Conservation (phyloP, 2,329 filamentous ascomycete genomes). For the Xylaria hypoxylon region DNA sequence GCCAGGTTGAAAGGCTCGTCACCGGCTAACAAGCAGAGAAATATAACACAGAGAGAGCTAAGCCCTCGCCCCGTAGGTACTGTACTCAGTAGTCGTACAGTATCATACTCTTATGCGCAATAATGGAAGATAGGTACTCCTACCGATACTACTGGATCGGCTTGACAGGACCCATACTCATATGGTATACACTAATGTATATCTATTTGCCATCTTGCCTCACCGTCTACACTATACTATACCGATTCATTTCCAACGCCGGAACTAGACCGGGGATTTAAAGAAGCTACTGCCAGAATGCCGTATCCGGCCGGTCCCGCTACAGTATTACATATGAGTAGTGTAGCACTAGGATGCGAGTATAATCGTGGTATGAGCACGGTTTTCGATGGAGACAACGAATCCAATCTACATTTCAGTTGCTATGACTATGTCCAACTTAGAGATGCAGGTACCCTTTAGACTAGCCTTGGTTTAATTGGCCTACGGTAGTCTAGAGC, state of each 20-base stretch:
- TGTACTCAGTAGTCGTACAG: too few species aligned
- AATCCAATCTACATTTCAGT: neutral
- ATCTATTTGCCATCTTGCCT: neutral
- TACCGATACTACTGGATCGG: conserved; percentile 1
- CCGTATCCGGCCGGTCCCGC: conserved; percentile 19
- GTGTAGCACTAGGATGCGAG: neutral
- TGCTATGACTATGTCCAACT: conserved; percentile 5
- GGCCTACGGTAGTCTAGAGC: too few species aligned
- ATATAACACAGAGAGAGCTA: conserved; percentile 13
- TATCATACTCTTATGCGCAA: neutral
- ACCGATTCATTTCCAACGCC: neutral
- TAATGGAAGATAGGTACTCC: neutral
- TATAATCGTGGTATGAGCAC: too few species aligned
- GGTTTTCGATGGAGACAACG: neutral
- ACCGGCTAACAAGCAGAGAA: conserved; percentile 16
- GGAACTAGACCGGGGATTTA: conserved; percentile 1
- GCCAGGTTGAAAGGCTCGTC: neutral
- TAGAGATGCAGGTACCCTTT: conserved; percentile 1
- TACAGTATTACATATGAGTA: conserved; percentile 8
- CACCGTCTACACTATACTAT: neutral
- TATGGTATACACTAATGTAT: neutral
- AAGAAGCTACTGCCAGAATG: conserved; percentile 7
- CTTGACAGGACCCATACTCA: neutral
- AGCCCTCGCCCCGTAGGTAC: too few species aligned
- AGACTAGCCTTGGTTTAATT: neutral